A percentile compares a stretch with the other conserved stretches of the same genome.
phyloP scores from a whole-genome alignment of 495 filamentous ascomycete genomes.

The Lasiosphaeria hispida region DNA sequence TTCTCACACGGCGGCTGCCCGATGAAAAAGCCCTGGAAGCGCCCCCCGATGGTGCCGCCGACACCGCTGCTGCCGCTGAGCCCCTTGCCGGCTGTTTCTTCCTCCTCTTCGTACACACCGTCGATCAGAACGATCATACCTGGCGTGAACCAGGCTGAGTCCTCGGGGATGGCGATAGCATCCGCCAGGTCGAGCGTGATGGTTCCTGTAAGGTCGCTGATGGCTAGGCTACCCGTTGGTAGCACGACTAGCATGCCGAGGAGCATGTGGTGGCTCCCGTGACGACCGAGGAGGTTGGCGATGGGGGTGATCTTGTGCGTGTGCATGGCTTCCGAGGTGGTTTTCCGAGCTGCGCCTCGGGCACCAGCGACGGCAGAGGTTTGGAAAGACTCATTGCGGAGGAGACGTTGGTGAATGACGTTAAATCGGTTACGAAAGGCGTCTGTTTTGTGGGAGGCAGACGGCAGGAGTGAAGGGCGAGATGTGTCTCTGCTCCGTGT shows the following conservation, averaged over 20 bases:
- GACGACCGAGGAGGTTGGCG: conserved; percentile 87
- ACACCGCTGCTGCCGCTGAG: conserved; percentile 75
- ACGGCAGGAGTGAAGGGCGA: conserved; percentile 74
- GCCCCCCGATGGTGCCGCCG: conserved; percentile 83
- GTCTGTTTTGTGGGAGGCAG: conserved; percentile 74
- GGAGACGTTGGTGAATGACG: conserved; percentile 81
- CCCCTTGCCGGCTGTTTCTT: conserved; percentile 60
- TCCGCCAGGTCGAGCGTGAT: conserved; percentile 81
- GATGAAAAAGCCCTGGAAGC: conserved; percentile 83
- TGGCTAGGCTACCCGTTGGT: conserved; percentile 76
- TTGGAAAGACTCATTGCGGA: conserved; percentile 93
- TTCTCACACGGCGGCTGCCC: conserved; percentile 89
- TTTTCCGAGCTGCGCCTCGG: conserved; percentile 49
- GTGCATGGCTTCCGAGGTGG: conserved; percentile 54
- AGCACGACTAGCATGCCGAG: conserved; percentile 78
- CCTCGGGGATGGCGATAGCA: conserved; percentile 74
- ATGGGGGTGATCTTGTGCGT: conserved; percentile 90
- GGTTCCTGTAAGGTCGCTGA: conserved; percentile 82
- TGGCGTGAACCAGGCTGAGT: conserved; percentile 86
- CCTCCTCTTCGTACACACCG: conserved; percentile 91
- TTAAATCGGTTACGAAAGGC: conserved; percentile 88
- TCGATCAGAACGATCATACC: conserved; percentile 95
- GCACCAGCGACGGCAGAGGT: conserved; percentile 61
- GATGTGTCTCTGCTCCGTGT: conserved; percentile 46
- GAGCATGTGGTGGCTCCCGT: conserved; percentile 79